Evolutionary conservation across 2,329 filamentous ascomycete species (phyloP), one percentile per base, ranked within the genome.

Genomic region (Macrophomina pseudophaseolina): DNA sequence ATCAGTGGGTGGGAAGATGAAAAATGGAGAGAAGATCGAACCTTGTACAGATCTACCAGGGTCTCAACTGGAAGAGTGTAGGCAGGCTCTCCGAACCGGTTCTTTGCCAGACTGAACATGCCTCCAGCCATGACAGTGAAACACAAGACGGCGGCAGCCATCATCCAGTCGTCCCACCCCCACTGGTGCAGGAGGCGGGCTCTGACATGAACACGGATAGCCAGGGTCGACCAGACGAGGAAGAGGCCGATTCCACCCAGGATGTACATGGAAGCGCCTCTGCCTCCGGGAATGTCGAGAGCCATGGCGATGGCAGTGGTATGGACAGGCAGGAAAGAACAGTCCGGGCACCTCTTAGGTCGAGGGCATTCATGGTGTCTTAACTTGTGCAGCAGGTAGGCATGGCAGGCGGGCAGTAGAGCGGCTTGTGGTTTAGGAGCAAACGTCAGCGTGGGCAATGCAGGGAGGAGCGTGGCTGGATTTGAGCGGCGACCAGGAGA

Each of bases 241-340:
- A 62, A 23, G 44, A 64, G 60, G 38, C 60, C 60, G 48, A 64
- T 33, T 33, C 60, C 60, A 16, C 60, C 49, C 46, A 64, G 23
- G 12, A 64, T 23, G 48, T 52, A 53, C 60, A 64, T 64, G 9
- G 60, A 64, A n/a, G 53, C 40, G 60, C 48, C 60, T 16, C 60
- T 32, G 23, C 60, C 60, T 11, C 60, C 60, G 48, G 60, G 48
- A 44, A 64, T 53, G 38, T 64, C 60, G 48, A 52, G 9, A 16
- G 48, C 18, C 60, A 64, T 64, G n/a, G 3, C 35, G 60, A 16
- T 48, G 18, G n/a, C 23, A 14, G 49, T 38, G 35, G 16, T 40
- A 18, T 14, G 48, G 16, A 28, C 8, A 16, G 23, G 30, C 28
- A 44, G 35, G 23, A 33, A n/a, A 59, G 30, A 38, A n/a, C 30